A percentile compares a stretch with the other conserved stretches of the same genome.
Evolutionary conservation across 2,329 filamentous ascomycete genomes (phyloP).

Genomic region (Alternaria hordeiaustralica): DNA sequence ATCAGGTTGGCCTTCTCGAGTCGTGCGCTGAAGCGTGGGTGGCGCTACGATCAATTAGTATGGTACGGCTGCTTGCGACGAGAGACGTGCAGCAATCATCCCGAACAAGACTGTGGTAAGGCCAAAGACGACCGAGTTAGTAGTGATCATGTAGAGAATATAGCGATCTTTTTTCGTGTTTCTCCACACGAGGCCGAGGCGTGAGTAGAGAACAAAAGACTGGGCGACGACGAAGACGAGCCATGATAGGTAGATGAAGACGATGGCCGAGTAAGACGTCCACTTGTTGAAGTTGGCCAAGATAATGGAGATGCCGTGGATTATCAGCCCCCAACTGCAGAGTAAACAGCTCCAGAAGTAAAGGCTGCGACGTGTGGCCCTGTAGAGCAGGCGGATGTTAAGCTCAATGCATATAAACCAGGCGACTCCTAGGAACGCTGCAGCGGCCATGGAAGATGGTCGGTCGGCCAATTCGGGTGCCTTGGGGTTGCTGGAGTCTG

Average conservation of each 20-base stretch:
- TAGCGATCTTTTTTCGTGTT: constrained; percentile 38
- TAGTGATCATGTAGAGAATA: constrained; percentile 63
- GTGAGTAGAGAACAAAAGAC: constrained; percentile 65
- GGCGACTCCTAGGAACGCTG: constrained; percentile 26
- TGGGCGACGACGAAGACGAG: constrained; percentile 65
- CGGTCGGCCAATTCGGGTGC: background rate
- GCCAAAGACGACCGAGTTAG: constrained; percentile 60
- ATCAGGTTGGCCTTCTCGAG: constrained; percentile 18
- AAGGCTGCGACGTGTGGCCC: constrained; percentile 50
- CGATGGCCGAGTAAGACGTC: constrained; percentile 46
- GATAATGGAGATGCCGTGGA: constrained; percentile 50
- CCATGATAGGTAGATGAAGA: constrained; percentile 61
- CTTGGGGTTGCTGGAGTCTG: background rate
- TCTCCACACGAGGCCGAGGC: constrained; percentile 62
- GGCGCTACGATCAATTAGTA: constrained; percentile 20
- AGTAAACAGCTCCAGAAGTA: constrained; percentile 55
- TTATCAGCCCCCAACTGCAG: constrained; percentile 43
- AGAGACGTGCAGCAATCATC: constrained; percentile 53
- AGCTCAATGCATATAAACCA: constrained; percentile 52
- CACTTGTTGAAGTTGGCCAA: constrained; percentile 53
- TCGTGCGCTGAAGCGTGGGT: constrained; percentile 14
- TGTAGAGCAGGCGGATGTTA: constrained; percentile 47
- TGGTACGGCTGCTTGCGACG: background rate
- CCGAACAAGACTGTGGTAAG: constrained; percentile 60
- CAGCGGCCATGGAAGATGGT: constrained; percentile 10